Conservation (phyloP, 345 rosid species). For the Citrus trifoliata region DNA sequence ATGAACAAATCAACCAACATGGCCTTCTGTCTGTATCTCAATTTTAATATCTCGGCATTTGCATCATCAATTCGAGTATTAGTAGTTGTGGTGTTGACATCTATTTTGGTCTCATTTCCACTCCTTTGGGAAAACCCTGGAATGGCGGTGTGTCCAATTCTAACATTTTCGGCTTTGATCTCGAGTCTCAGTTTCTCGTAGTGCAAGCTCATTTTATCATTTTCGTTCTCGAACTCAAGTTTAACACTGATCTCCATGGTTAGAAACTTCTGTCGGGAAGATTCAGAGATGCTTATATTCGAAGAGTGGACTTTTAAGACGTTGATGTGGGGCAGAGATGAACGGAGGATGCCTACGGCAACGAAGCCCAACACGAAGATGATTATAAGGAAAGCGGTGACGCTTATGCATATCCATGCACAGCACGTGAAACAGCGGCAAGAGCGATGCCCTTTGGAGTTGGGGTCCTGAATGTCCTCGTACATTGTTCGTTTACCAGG, state of each 20-base stretch:
- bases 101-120: constrained; percentile 8
- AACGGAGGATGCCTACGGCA: constrained; percentile 13
- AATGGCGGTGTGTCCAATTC: constrained; percentile 19
- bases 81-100: background rate
- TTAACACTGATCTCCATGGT: constrained; percentile 13
- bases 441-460: background rate
- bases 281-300: background rate
- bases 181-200: constrained; percentile 21
- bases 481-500: background rate
- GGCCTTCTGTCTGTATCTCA: constrained; percentile 5
- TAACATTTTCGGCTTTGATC: constrained; percentile 21
- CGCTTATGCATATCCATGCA: constrained; percentile 15
- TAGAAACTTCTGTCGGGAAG: constrained; percentile 20
- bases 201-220: constrained; percentile 17
- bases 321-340: constrained; percentile 21
- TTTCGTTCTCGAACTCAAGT: constrained; percentile 25
- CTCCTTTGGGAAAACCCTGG: constrained; percentile 21
- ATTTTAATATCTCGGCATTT: constrained; percentile 20
- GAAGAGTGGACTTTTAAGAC: constrained; percentile 20
- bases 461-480: background rate
- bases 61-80: constrained; percentile 18
- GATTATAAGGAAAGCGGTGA: constrained; percentile 14
- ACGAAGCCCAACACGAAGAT: constrained; percentile 18
- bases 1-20: background rate
- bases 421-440: constrained; percentile 18